Evolutionary conservation across 805 yeast species (phyloP).

Genomic region (Diddensiella santjacobensis): DNA sequence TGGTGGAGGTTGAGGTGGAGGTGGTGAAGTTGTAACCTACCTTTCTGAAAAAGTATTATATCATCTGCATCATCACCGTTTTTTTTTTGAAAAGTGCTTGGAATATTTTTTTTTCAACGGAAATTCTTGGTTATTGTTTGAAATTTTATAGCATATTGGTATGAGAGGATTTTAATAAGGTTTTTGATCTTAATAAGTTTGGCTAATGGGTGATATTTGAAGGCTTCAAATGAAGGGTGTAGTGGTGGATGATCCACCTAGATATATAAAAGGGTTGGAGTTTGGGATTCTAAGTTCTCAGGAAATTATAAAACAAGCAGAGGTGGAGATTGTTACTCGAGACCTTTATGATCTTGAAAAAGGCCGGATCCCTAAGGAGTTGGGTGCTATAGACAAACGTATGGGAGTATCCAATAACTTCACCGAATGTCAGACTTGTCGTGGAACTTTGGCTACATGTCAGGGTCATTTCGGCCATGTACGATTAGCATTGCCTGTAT

Average conservation of each 20-base stretch:
- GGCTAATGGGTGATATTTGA: no score
- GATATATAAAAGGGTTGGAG: constrained; percentile 83
- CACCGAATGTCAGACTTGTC: constrained; percentile 87
- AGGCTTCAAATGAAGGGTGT: constrained; percentile 43
- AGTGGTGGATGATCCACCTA: constrained; percentile 76
- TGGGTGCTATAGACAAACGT: constrained; percentile 85
- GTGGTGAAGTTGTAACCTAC: no score
- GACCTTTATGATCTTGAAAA: constrained; percentile 88
- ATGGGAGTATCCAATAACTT: constrained; percentile 93
- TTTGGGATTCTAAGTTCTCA: constrained; percentile 90
- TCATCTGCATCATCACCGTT: no score
- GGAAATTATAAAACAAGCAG: constrained; percentile 89
- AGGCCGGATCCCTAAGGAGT: constrained; percentile 74
- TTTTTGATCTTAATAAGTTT: no score
- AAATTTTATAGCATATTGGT: no score
- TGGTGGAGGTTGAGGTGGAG: no score
- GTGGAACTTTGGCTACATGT: constrained; percentile 86
- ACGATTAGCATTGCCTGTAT: constrained; percentile 88
- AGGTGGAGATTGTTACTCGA: constrained; percentile 87
- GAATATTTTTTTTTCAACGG: no score
- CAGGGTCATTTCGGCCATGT: constrained; percentile 99
- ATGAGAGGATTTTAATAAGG: no score
- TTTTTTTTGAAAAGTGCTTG: no score
- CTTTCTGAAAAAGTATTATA: no score
- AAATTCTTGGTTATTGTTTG: no score